phyloP scores from a whole-genome alignment of 108 stramenopile genomes.

The Skeletonema grethae region DNA sequence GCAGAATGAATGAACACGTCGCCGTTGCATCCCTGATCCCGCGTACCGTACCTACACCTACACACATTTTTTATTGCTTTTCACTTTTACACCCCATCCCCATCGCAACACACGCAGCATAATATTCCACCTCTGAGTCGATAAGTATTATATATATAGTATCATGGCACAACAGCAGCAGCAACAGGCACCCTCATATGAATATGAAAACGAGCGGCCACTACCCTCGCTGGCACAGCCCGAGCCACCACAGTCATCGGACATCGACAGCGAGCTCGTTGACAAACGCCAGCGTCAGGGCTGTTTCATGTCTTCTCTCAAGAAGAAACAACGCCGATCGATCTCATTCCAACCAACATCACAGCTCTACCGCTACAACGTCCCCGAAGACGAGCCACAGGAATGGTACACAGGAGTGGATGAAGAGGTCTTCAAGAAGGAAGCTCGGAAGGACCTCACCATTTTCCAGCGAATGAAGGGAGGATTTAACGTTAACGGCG shows the following conservation, averaged over 20 bases:
- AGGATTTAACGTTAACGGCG: not conserved
- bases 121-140: too few relatives aligned
- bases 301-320: not conserved
- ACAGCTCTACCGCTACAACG: not conserved
- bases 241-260: not conserved
- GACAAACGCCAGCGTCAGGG: too few relatives aligned
- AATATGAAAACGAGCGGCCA: not conserved
- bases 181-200: not conserved
- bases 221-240: not conserved
- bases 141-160: not conserved
- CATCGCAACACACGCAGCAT: too few relatives aligned
- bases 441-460: not conserved
- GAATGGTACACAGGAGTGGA: constrained; percentile 4
- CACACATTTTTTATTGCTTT: too few relatives aligned
- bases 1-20: too few relatives aligned
- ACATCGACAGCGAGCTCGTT: not conserved
- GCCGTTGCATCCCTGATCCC: too few relatives aligned
- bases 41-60: too few relatives aligned
- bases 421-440: not conserved
- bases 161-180: not conserved
- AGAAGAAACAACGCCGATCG: constrained; percentile 4
- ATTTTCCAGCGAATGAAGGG: not conserved
- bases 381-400: constrained; percentile 4
- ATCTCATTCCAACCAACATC: constrained; percentile 1
- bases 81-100: too few relatives aligned